Evolutionary conservation across 768 basidiomycete genomes (phyloP).

Genomic region (Rhodotorula babjevae): DNA sequence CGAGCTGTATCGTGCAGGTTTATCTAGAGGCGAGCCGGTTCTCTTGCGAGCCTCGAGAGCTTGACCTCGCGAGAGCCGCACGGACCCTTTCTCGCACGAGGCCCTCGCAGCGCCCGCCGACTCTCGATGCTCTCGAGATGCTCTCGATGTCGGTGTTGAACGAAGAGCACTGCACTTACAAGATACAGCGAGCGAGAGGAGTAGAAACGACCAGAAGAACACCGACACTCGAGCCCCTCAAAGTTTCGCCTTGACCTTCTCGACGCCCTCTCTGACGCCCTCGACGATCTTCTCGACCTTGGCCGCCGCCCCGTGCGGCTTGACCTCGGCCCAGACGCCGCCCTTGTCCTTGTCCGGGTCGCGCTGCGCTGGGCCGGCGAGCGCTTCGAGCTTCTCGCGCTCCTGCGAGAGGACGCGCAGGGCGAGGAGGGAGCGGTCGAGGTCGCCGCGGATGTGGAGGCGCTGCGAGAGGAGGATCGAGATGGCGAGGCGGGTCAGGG

Average conservation of each 20-base stretch:
- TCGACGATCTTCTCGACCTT: background rate
- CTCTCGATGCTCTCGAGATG: too few species aligned
- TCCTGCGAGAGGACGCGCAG: conserved; percentile 26
- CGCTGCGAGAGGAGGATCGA: background rate
- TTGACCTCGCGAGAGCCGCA: too few species aligned
- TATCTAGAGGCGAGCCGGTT: too few species aligned
- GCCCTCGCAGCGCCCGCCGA: too few species aligned
- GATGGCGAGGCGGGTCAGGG: background rate
- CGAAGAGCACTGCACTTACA: background rate
- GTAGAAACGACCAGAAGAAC: background rate
- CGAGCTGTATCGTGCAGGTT: background rate
- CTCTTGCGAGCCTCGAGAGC: too few species aligned
- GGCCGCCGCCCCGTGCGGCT: background rate
- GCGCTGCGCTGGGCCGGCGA: conserved; percentile 2
- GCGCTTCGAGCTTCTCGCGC: conserved; percentile 20
- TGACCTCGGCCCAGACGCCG: background rate
- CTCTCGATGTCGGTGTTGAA: too few species aligned
- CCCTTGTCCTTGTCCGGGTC: background rate
- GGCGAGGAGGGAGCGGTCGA: background rate
- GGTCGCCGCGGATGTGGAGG: background rate
- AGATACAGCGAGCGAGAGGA: background rate
- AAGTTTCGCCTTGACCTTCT: conserved; percentile 13
- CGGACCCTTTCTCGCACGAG: too few species aligned
- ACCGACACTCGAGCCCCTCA: background rate
- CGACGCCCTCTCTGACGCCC: background rate